Evolutionary conservation across 306 rosid genomes (phyloP).

Genomic region (Castanea mollissima): DNA sequence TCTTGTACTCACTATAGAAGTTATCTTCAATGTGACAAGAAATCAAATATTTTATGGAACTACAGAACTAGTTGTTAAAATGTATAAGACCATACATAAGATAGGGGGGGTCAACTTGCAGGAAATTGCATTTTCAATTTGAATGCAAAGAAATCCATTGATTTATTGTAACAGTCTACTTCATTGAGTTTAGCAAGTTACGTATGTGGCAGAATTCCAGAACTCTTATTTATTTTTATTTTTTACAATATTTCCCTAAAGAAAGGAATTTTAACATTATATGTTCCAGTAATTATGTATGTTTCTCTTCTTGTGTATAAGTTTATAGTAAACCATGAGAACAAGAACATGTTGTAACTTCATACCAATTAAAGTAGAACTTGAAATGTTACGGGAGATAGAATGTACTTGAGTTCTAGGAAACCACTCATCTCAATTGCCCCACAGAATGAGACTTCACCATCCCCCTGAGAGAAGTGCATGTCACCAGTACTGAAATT

Average conservation of each 20-base stretch:
- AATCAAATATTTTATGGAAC: no score
- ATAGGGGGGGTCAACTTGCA: no score
- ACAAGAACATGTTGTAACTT: neutral
- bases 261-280: neutral
- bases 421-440: conserved; percentile 99
- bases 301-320: neutral
- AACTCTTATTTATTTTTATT: neutral
- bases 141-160: no score
- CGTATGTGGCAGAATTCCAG: neutral
- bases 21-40: no score
- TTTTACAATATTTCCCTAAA: no score
- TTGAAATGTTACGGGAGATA: neutral
- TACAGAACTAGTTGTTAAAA: no score
- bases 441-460: conserved; percentile 87
- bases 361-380: neutral
- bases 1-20: no score
- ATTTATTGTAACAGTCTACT: no score
- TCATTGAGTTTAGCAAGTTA: no score
- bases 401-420: conserved; percentile 74
- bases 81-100: no score
- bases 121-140: no score
- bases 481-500: conserved; percentile 93
- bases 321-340: neutral
- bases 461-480: conserved; percentile 95
- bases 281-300: neutral